Evolutionary conservation across 768 basidiomycete species (phyloP).

Genomic region (Cystofilobasidium macerans): DNA sequence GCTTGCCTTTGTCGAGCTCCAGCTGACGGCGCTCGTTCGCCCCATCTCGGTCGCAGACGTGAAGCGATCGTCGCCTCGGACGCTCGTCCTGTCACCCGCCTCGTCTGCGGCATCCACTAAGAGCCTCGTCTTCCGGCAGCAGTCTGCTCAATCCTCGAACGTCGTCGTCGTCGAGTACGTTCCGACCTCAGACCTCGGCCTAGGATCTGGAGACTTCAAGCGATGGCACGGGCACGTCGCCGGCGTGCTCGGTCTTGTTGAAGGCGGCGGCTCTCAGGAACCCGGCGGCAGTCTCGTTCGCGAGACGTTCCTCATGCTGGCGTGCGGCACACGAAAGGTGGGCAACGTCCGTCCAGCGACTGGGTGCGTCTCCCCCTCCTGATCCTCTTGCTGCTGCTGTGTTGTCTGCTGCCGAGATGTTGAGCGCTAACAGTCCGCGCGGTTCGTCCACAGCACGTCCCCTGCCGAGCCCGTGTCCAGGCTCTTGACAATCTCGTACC

Average conservation of each 20-base stretch:
- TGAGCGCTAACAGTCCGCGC: background rate
- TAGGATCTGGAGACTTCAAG: conserved; percentile 52
- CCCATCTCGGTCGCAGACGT: conserved; percentile 1
- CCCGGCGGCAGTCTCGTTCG: conserved; percentile 39
- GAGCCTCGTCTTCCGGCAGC: conserved; percentile 12
- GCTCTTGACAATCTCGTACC: conserved; percentile 82
- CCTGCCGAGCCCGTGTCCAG: conserved; percentile 48
- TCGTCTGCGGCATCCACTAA: background rate
- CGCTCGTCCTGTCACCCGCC: conserved; percentile 15
- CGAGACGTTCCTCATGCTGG: conserved; percentile 25
- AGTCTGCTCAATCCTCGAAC: background rate
- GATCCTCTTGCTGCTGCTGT: conserved; percentile 60
- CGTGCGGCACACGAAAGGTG: background rate
- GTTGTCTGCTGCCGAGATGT: conserved; percentile 30
- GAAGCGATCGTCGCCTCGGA: conserved; percentile 18
- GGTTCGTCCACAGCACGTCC: conserved; percentile 44
- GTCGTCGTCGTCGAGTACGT: conserved; percentile 74
- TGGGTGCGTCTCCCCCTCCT: conserved; percentile 62
- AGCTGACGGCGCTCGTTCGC: background rate
- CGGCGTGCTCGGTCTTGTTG: conserved; percentile 54
- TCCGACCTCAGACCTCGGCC: conserved; percentile 58
- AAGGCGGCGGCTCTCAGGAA: conserved; percentile 38
- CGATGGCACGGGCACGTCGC: conserved; percentile 67
- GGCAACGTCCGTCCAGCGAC: conserved; percentile 44
- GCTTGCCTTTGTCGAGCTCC: too few species aligned